Evolutionary conservation across 768 basidiomycete genomes (phyloP), one percentile per base, ranked within the genome.

Genomic region (Leccinum imitatum): DNA sequence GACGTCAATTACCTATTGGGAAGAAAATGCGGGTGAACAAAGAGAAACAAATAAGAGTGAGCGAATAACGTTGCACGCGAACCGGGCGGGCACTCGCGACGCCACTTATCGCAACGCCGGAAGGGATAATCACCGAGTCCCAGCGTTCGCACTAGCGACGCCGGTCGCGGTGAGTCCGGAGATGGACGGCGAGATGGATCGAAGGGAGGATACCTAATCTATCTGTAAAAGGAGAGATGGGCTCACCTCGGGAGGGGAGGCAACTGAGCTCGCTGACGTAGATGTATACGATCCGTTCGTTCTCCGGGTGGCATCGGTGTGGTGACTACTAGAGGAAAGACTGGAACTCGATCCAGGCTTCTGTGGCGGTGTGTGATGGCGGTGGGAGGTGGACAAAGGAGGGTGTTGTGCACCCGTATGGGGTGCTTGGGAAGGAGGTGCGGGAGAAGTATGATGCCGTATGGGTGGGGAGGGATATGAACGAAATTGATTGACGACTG

Each of bases 401-500:
- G 61, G 68, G 25, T 6, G 54, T 21, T 37, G 61, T 5, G 33
- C 50, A 53, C 0, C 68, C 60, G 53, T 63, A 39, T 59, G 59
- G 0, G 59, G 13, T 6, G 19, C 41, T 21, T 60, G 65, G 3
- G 69, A 59, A 66, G 69, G 39, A 31, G 50, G 48, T 25, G 63
- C 60, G 62, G 68, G 67, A 60, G 67, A 62, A 66, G 63, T 33
- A 41, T 44, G 53, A 65, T 60, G 68, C 58, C 62, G 68, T 61
- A 62, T 53, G 58, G 65, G 64, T 61, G 67, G 65, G 56, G 44
- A 44, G 41, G 64, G 63, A 67, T 59, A 69, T 68, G 71, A 73
- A 64, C 66, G 71, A 70, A 53, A 56, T 52, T 72, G 71, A 72
- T 73, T 73, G 63, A 70, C 71, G 58, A 67, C 67, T 37, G 72